Base-by-base conservation (phyloP, 192 early-diverging fungal species). In the Coemansia sp. region DNA sequence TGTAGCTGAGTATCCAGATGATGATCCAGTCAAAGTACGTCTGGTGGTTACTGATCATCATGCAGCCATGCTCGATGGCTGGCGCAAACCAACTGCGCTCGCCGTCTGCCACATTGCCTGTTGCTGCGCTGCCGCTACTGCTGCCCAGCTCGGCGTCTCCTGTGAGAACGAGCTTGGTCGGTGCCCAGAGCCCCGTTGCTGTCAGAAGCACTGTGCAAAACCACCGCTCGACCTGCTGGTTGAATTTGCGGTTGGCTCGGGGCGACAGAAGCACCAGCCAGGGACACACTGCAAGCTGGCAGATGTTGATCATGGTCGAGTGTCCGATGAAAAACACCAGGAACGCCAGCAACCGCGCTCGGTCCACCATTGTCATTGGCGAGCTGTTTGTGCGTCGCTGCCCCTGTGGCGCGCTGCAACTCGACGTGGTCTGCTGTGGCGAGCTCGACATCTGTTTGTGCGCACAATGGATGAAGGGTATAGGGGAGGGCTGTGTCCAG, bases 1-100 rank as follows among this genome's bases (percentile, higher is more conserved):
- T 60, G 61, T 87, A 86, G 5, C 85, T 72, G 26, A 79, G 30
- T 24, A 79, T 75, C 78, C 78, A 75, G 53, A 75, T 68, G 27
- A 75, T 68, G n/a, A 75, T 75, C 72, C 72, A 75, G 56, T 73
- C 65, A 58, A 72, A 73, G 57, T 70, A 65, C 23, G 65, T 73
- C 48, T 65, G 61, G 58, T 69, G 61, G 58, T 73, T 69, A 36
- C 64, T 67, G 44, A 72, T 65, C 27, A 78, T 37, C 52, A 69
- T 69, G 47, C 65, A 67, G 20, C 76, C 69, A 24, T 61, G 60
- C 47, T 59, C 58, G 22, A 64, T 32, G 28, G 75, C 60, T 1
- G 75, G 57, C 20, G 45, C 50, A 53, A 75, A 64, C 72, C 72
- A 71, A 39, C 29, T 50, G 40, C 36, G 6, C 24, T 59, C 46